Base-by-base conservation (phyloP, 2,329 filamentous ascomycete species). In the Penicillium janthinellum region DNA sequence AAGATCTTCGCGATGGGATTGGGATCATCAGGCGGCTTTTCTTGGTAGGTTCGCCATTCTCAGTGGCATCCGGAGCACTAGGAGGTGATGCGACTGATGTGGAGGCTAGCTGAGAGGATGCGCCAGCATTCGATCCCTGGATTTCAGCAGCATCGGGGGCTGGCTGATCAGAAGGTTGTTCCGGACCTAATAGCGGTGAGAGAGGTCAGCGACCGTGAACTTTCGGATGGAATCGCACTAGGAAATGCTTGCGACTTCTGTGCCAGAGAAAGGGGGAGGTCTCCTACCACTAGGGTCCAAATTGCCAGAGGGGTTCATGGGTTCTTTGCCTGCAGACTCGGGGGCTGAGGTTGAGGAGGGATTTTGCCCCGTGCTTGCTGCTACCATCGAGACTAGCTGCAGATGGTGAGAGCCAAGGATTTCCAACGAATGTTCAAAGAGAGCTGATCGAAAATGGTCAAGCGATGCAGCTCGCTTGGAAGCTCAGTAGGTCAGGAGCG, bases 1-100 rank as follows among this genome's bases (percentile, higher is more conserved):
- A 75, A 10, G 77, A 78, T 38, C 74, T 71, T 57, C 74, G 74
- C 58, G 76, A 78, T 20, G 76, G 68, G 39, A 77, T 71, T 42
- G 71, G 73, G 28, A 77, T 65, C 31, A 77, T 67, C 34, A 76
- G 68, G 59, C 72, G 70, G 41, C 74, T 72, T 62, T 77, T 78
- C 64, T 75, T 78, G 10, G 75, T 69, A 22, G 64, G 54, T 37
- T 71, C 70, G 28, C 64, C 55, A 25, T 60, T 41, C 42, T 60
- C 64, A 8, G 64, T 58, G 15, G 59, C 41, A 4, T 63, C 58
- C 20, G 70, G 39, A 38, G 66, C 41, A 42, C n/a, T 57, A 20
- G 58, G 52, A 20, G 28, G 15, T 5, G 59, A 53, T 35, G 51
- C 59, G 34, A 54, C 38, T 11, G 65, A 54, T 20, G 62, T 56